Base-by-base conservation (phyloP, 2,329 filamentous ascomycete species). In the Cytospora schulzeri region DNA sequence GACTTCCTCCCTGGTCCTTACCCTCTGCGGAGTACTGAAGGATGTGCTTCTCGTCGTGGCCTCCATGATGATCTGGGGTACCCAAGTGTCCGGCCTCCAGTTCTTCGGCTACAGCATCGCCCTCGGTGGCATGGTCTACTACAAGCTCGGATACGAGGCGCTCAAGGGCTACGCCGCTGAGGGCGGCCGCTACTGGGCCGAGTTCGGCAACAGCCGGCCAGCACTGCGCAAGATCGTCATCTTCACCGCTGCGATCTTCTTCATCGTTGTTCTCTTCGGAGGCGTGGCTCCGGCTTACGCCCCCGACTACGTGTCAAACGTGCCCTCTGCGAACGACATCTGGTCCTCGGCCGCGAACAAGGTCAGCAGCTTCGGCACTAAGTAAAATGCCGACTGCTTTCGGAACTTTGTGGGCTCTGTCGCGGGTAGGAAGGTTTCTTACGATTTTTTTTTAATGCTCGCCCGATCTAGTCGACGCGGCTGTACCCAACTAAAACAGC, bases 11-110 rank as follows among this genome's bases (percentile, higher is more conserved):
- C 88, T 95, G 62, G 89, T 94, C 71, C 88, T 95, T 73, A 95
- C 92, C 35, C 89, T 95, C 55, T 94, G 90, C 74, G 91, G 91
- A 81, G 91, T 95, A 48, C 87, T 95, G 68, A 95, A 94, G 84
- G 91, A 95, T 77, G 91, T 95, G 65, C 85, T 95, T 72, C 88
- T 95, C 58, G 91, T 95, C 66, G 81, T 83, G 60, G 89, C 90
- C 54, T 93, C 90, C 67, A 92, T 93, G 87, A 77, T 91, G 69
- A 91, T 94, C 76, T 94, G 91, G 89, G 85, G 86, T 71, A 91
- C 91, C 68, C 86, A 88, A 59, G 88, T 94, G 68, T 87, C 89
- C 19, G 80, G 80, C 62, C 85, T 94, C 63, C 91, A 95, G 81
- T 89, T 91, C 76, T 93, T 94, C 75, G 91, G 91, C 70, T 95